These are phyloP conservation scores for Nannizziopsis barbatae DNA, from an alignment of 2,329 filamentous ascomycete genomes.

Conservation along the genomic window DNA sequence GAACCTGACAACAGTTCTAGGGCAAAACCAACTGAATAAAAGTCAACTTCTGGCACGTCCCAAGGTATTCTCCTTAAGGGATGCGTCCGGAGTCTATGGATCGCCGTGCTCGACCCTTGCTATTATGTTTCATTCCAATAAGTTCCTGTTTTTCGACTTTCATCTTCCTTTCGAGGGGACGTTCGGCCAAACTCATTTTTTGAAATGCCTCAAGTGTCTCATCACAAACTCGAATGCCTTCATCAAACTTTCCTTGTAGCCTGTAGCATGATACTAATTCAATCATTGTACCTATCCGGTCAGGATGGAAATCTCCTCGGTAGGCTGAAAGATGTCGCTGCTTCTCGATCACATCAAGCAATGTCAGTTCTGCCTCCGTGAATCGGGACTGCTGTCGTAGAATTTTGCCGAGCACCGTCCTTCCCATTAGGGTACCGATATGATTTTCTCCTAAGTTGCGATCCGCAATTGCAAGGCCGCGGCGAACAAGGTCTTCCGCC, in stretches of 20 bases:
- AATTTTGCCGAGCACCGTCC: background rate
- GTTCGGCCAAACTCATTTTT: background rate
- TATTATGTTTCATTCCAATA: background rate
- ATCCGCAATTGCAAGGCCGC: conserved; percentile 13
- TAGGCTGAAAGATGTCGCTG: background rate
- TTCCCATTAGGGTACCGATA: conserved; percentile 17
- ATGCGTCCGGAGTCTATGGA: no score
- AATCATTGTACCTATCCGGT: background rate
- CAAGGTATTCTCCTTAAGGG: no score
- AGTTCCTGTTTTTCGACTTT: background rate
- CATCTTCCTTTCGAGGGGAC: conserved; percentile 2
- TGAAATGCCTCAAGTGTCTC: background rate
- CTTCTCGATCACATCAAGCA: background rate
- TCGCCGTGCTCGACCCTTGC: no score
- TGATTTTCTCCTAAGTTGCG: conserved; percentile 17
- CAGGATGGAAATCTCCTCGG: conserved; percentile 2
- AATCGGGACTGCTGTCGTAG: background rate
- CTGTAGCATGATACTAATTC: background rate
- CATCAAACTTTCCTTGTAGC: background rate
- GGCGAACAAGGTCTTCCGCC: conserved; percentile 19
- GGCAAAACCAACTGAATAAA: no score
- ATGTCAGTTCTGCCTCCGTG: background rate
- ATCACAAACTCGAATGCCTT: background rate
- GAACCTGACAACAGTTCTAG: no score
- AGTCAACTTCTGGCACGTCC: no score